Evolutionary conservation across 2,329 filamentous ascomycete species (phyloP).

Genomic region (Ramularia collo-cygni): DNA sequence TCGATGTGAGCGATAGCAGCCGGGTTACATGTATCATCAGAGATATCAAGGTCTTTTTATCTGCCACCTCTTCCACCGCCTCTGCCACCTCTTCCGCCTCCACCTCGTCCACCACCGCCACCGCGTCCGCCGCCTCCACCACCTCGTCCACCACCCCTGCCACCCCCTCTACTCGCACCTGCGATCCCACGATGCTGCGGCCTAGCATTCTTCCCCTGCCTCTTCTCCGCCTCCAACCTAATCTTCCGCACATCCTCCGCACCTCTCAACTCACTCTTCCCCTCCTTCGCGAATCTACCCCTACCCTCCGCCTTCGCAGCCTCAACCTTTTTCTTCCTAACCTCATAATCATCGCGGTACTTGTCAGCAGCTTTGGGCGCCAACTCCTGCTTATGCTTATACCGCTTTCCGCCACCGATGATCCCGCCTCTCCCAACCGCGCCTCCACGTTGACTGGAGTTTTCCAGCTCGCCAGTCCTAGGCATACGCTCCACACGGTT

Average conservation of each 20-base stretch:
- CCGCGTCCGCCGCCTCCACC: too few relatives aligned
- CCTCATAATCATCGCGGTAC: slow-evolving; percentile 82
- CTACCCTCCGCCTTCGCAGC: slow-evolving; percentile 81
- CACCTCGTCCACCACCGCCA: too few relatives aligned
- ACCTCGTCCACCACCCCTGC: too few relatives aligned
- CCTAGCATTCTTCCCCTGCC: slow-evolving; percentile 80
- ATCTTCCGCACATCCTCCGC: slow-evolving; percentile 80
- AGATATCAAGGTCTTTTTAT: too few relatives aligned
- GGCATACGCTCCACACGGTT: slow-evolving; percentile 75
- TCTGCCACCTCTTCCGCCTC: too few relatives aligned
- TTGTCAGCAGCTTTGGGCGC: slow-evolving; percentile 93
- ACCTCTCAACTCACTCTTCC: slow-evolving; percentile 74
- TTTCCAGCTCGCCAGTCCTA: slow-evolving; percentile 74
- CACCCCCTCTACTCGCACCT: too few relatives aligned
- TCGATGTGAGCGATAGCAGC: too few relatives aligned
- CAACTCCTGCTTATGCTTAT: slow-evolving; percentile 78
- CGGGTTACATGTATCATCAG: too few relatives aligned
- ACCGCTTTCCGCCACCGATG: slow-evolving; percentile 49
- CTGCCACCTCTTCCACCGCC: too few relatives aligned
- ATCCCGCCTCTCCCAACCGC: slow-evolving; percentile 25
- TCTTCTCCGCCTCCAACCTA: slow-evolving; percentile 67
- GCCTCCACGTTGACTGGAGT: slow-evolving; percentile 25
- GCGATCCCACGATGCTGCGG: slow-evolving; percentile 36
- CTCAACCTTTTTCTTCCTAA: slow-evolving; percentile 80
- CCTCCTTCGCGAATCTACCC: slow-evolving; percentile 64